Evolutionary conservation across 306 rosid genomes (phyloP).

Genomic region (Luffa acutangula): DNA sequence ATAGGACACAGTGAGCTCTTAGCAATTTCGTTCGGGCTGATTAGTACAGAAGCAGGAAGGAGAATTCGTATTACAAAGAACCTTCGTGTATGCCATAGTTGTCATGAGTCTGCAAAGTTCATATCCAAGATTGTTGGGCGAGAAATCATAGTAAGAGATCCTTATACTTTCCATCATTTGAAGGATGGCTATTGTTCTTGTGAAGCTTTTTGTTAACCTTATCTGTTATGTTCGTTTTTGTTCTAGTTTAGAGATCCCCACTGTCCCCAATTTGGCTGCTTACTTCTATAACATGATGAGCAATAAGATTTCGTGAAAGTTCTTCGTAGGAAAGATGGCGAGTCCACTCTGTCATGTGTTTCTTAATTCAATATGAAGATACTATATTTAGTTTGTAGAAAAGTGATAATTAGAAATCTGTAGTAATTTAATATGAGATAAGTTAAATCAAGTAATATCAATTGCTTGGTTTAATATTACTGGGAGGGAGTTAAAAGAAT

Average conservation of each 20-base stretch:
- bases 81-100: constrained; percentile 34
- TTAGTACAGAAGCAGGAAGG: constrained; percentile 34
- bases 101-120: constrained; percentile 48
- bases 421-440: too few species aligned
- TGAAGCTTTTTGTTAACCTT: constrained; percentile 31
- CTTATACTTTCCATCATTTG: constrained; percentile 52
- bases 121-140: constrained; percentile 32
- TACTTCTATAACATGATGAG: not conserved
- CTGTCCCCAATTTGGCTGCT: not conserved
- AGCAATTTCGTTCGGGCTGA: constrained; percentile 57
- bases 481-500: too few species aligned
- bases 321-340: too few species aligned
- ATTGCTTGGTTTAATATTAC: too few species aligned
- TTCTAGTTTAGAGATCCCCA: not conserved
- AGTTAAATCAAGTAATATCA: too few species aligned
- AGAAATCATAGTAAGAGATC: constrained; percentile 61
- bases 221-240: not conserved
- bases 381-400: too few species aligned
- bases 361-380: too few species aligned
- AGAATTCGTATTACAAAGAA: constrained; percentile 46
- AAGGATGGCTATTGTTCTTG: constrained; percentile 55
- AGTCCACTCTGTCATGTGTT: not conserved
- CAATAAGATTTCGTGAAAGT: not conserved
- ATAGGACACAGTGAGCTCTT: constrained; percentile 56
- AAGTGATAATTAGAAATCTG: too few species aligned